These are phyloP conservation scores for Bruguiera parviflora DNA, from an alignment of 345 rosid genomes.

Conservation along the genomic window DNA sequence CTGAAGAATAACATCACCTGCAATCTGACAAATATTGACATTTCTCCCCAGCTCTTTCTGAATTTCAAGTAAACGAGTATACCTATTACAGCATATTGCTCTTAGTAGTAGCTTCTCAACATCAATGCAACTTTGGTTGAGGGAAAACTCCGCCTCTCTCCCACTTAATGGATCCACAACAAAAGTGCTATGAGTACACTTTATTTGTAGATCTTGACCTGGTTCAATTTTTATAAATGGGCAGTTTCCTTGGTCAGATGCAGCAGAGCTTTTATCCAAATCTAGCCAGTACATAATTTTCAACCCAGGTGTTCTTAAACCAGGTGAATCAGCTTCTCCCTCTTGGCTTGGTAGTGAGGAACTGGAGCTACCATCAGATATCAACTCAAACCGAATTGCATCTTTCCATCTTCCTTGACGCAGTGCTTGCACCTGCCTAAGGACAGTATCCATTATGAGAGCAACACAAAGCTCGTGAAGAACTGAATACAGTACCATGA, in stretches of 20 bases:
- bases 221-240: slow-evolving; percentile 89
- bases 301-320: slow-evolving; percentile 79
- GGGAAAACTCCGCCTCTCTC: slow-evolving; percentile 76
- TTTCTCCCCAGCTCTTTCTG: slow-evolving; percentile 81
- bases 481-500: slow-evolving; percentile 60
- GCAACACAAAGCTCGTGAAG: slow-evolving; percentile 92
- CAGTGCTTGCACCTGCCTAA: slow-evolving; percentile 85
- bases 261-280: slow-evolving; percentile 51
- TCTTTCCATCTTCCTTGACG: slow-evolving; percentile 96
- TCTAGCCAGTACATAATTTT: slow-evolving; percentile 86
- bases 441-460: slow-evolving; percentile 89
- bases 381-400: slow-evolving; percentile 79
- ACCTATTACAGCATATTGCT: slow-evolving; percentile 84
- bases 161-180: slow-evolving; percentile 76
- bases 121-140: slow-evolving; percentile 82
- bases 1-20: slow-evolving; percentile 66
- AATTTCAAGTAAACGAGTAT: slow-evolving; percentile 89
- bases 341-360: slow-evolving; percentile 64
- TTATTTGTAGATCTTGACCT: slow-evolving; percentile 75
- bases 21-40: slow-evolving; percentile 56
- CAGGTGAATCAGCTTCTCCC: slow-evolving; percentile 74
- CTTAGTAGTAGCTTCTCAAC: slow-evolving; percentile 84
- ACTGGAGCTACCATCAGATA: slow-evolving; percentile 58
- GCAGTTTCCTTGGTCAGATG: slow-evolving; percentile 49
- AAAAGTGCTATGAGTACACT: slow-evolving; percentile 72